phyloP scores from a whole-genome alignment of 805 yeast species.

The Yamadazyma takamatsuzukensis region DNA sequence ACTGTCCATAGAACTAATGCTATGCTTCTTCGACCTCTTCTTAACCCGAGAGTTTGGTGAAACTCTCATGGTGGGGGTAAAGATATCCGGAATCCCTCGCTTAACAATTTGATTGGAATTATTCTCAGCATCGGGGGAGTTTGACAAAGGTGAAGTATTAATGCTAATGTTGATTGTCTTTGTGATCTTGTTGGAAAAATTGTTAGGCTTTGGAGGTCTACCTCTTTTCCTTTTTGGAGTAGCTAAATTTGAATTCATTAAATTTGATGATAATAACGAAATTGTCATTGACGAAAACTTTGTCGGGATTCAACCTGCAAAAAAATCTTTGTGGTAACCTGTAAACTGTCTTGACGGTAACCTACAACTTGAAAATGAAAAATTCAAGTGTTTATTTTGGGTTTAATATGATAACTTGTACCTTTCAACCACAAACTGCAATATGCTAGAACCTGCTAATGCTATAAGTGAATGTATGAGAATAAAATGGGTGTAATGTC shows the following conservation, averaged over 20 bases:
- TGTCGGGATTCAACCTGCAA: too few relatives aligned
- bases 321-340: too few relatives aligned
- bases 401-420: too few relatives aligned
- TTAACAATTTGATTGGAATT: conserved; percentile 35
- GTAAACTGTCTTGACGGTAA: too few relatives aligned
- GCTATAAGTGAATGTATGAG: too few relatives aligned
- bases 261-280: neutral
- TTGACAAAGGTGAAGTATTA: conserved; percentile 33
- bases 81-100: conserved; percentile 41
- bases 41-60: conserved; percentile 20
- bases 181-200: conserved; percentile 33
- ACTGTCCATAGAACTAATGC: conserved; percentile 8
- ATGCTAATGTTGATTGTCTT: conserved; percentile 40
- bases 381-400: too few relatives aligned
- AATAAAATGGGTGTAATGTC: too few relatives aligned
- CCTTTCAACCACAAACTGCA: too few relatives aligned
- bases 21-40: conserved; percentile 6
- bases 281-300: too few relatives aligned
- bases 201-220: conserved; percentile 44
- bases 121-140: conserved; percentile 37
- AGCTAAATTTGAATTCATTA: neutral
- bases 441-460: too few relatives aligned
- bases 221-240: conserved; percentile 39
- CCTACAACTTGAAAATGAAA: too few relatives aligned
- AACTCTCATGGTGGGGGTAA: conserved; percentile 43